phyloP scores from a whole-genome alignment of 176 grass and related monocot species.

The Cenchrus americanus region DNA sequence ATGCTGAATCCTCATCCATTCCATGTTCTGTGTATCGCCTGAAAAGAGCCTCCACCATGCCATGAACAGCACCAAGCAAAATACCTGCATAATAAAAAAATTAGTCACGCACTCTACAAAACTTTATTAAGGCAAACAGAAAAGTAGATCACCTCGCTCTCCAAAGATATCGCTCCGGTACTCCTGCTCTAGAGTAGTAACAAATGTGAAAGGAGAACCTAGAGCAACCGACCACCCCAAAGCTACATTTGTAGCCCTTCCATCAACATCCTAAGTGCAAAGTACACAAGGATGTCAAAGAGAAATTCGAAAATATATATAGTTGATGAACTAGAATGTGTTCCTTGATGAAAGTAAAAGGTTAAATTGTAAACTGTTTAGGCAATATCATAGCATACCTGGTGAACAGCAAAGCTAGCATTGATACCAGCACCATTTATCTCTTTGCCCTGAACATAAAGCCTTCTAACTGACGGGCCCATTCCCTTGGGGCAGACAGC shows the following conservation, averaged over 20 bases:
- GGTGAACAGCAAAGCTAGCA: slow-evolving; percentile 91
- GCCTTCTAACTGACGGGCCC: slow-evolving; percentile 84
- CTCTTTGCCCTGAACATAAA: slow-evolving; percentile 92
- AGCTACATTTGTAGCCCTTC: slow-evolving; percentile 80
- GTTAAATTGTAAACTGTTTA: background rate
- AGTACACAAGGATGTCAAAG: background rate
- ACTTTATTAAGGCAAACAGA: background rate
- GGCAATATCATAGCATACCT: slow-evolving; percentile 53
- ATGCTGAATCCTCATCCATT: slow-evolving; percentile 72
- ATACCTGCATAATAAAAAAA: slow-evolving; percentile 52
- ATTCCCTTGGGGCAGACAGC: slow-evolving; percentile 91
- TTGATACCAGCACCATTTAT: slow-evolving; percentile 91
- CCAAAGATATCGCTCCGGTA: slow-evolving; percentile 83
- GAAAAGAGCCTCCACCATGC: slow-evolving; percentile 78
- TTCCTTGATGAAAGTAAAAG: background rate
- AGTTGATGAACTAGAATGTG: background rate
- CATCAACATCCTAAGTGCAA: slow-evolving; percentile 77
- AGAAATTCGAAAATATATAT: background rate
- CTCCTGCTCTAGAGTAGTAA: slow-evolving; percentile 78
- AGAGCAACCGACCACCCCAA: slow-evolving; percentile 89
- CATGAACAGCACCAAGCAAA: slow-evolving; percentile 79
- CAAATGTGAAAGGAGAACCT: slow-evolving; percentile 90
- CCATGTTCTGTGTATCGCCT: slow-evolving; percentile 80
- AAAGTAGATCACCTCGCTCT: slow-evolving; percentile 46
- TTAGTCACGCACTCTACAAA: background rate